A percentile compares a stretch with the other conserved stretches of the same genome.
Conservation (phyloP, 1,139 yeast species). For the Hansenula anomala region DNA sequence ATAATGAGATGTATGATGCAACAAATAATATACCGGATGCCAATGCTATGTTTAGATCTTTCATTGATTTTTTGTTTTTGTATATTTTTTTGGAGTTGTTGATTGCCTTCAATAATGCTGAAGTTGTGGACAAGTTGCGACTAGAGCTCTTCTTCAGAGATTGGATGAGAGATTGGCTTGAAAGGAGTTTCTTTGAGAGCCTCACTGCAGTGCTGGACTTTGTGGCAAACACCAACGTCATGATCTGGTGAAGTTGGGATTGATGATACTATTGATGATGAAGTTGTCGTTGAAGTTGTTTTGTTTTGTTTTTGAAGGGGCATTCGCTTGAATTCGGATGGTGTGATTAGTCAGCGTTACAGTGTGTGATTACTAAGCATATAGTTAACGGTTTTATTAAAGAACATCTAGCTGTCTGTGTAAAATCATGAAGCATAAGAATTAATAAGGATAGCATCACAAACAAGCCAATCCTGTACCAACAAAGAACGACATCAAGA, state of each 20-base stretch:
- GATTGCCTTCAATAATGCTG: not conserved
- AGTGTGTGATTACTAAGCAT: too few relatives aligned
- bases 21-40: slow-evolving; percentile 31
- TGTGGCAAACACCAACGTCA: slow-evolving; percentile 3
- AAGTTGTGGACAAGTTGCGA: not conserved
- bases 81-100: not conserved
- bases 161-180: not conserved
- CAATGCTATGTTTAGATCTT: slow-evolving; percentile 26
- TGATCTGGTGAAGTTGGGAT: too few relatives aligned
- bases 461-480: not conserved
- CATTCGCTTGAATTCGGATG: too few relatives aligned
- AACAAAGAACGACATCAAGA: not conserved
- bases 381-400: too few relatives aligned
- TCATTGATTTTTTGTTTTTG: slow-evolving; percentile 8
- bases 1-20: slow-evolving; percentile 29
- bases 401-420: too few relatives aligned
- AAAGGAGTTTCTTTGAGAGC: not conserved
- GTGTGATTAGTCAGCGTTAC: too few relatives aligned
- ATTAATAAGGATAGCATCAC: too few relatives aligned
- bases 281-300: too few relatives aligned
- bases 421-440: too few relatives aligned
- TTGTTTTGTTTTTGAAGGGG: too few relatives aligned
- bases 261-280: too few relatives aligned
- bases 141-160: not conserved
- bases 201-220: slow-evolving; percentile 1